Base-by-base conservation (phyloP, 2,329 filamentous ascomycete species). In the Epichloe glyceriae region DNA sequence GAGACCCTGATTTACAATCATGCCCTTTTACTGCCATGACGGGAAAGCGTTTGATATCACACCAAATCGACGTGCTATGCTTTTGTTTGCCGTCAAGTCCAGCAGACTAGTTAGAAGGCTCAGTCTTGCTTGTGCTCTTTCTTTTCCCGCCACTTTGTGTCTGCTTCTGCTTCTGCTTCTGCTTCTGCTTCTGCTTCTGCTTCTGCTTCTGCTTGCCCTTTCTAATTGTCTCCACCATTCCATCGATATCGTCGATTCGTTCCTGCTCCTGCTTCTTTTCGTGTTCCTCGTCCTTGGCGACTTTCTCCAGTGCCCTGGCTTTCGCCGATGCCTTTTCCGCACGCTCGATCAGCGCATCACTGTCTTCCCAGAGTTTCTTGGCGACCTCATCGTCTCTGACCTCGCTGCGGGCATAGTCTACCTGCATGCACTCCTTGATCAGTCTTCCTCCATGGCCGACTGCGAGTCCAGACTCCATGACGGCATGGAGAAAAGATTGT, bases 301-400 rank as follows among this genome's bases (percentile, higher is more conserved):
- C 67, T 60, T 70, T 75, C 45, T 66, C 59, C 22, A 58, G 59
- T 1, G 70, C 72, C 46, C 73, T 62, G 58, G 74, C 77, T 8
- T 68, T 67, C 0, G 89, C 89, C 22, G 83, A 79, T 62, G 85
- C 80, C 70, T 87, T 94, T 67, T 97, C 90, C 14, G 84, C 78
- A 58, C 78, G 77, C 64, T 94, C 84, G 51, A 97, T 83, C 55
- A 94, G 79, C 62, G 80, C 81, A 61, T 95, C 90, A 62, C 86
- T 95, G 52, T 86, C 82, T 62, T 94, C 80, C 91, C 91, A 98
- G 15, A 98, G 72, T 64, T 83, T 80, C 75, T 94, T 89, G 52
- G 88, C 89, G 33, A 86, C 70, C 19, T 77, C 78, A 56, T 94
- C 89, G 62, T 95, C 86, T 56, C 77, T 76, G 43, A 96, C 75